Evolutionary conservation across 148 eudicot genomes (phyloP).

Genomic region (Pharnaceum exiguum): DNA sequence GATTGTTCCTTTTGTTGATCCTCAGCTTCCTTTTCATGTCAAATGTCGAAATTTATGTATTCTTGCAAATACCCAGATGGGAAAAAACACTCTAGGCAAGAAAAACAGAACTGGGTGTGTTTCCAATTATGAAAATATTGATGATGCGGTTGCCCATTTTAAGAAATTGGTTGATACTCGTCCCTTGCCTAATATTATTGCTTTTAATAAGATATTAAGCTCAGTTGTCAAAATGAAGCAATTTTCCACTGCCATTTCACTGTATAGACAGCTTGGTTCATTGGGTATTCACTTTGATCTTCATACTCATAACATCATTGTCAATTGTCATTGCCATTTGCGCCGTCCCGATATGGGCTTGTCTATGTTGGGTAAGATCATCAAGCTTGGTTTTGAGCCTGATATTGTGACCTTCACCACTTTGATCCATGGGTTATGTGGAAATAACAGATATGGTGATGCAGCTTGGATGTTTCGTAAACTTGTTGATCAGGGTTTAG

Average conservation of each 20-base stretch:
- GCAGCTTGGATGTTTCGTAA: not conserved
- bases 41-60: no score
- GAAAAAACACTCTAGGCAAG: no score
- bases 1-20: no score
- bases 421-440: conserved; percentile 12
- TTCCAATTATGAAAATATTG: conserved; percentile 1
- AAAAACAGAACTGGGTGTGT: no score
- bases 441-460: not conserved
- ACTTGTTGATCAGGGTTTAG: not conserved
- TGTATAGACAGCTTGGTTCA: not conserved
- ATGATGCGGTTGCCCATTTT: not conserved
- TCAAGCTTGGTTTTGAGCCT: not conserved
- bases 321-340: conserved; percentile 2
- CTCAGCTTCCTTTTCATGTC: no score
- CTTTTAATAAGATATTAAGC: conserved; percentile 3
- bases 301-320: conserved; percentile 3
- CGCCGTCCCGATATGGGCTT: not conserved
- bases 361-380: not conserved
- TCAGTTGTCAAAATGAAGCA: not conserved
- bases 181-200: conserved; percentile 7
- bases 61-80: no score
- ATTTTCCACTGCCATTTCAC: not conserved
- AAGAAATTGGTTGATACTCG: not conserved
- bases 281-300: not conserved
- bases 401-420: not conserved